A percentile compares a stretch with the other conserved stretches of the same genome.
Conservation (phyloP, 306 rosid species). For the Fragaria ananassa region DNA sequence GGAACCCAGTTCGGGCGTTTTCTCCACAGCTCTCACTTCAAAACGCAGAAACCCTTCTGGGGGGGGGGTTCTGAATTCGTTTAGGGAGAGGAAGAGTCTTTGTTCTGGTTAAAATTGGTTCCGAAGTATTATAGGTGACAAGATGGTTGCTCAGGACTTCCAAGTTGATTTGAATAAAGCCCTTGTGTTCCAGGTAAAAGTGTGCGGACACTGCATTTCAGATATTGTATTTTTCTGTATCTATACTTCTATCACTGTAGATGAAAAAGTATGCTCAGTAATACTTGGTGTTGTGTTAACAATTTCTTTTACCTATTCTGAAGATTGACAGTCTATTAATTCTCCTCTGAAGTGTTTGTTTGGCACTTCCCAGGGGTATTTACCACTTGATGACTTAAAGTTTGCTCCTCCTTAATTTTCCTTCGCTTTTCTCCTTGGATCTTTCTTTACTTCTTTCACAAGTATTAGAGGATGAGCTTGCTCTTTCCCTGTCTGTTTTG, state of each 20-base stretch:
- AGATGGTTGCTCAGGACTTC: conserved; percentile 74
- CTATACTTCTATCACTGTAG: not conserved
- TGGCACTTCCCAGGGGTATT: not conserved
- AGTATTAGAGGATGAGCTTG: not conserved
- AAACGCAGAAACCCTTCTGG: not conserved
- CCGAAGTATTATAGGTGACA: conserved; percentile 33
- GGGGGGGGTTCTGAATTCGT: not conserved
- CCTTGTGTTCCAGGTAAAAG: conserved; percentile 82
- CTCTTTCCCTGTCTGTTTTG: not conserved
- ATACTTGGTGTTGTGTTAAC: not conserved
- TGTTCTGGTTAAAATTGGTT: conserved; percentile 11
- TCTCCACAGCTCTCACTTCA: no score
- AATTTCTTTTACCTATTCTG: not conserved
- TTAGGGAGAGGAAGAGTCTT: not conserved
- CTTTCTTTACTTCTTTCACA: not conserved
- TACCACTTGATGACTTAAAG: not conserved
- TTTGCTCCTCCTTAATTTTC: not conserved
- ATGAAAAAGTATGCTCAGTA: no score
- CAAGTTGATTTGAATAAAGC: conserved; percentile 76
- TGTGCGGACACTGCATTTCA: not conserved
- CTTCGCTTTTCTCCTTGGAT: not conserved
- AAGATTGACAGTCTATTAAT: not conserved
- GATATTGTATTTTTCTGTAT: not conserved
- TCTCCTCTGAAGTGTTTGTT: not conserved
- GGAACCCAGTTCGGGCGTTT: no score